Base-by-base conservation (phyloP, 2,329 filamentous ascomycete genomes). In the Verticillium nubilum region DNA sequence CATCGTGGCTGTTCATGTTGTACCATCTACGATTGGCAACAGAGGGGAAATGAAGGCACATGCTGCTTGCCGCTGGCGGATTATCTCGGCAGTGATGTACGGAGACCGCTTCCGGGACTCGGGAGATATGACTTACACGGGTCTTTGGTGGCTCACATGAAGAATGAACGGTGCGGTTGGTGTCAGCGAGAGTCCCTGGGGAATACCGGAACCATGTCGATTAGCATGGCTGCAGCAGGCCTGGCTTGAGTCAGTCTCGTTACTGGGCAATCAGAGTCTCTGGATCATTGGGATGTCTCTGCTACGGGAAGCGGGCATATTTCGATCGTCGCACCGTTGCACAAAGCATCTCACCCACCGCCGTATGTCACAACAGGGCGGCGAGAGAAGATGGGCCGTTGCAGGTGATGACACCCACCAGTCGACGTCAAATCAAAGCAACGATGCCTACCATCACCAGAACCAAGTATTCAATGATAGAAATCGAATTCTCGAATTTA, bases 341-440 rank as follows among this genome's bases (percentile, higher is more conserved):
- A 26, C 42, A 23, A 1, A 19, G 42, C 42, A 50, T 50, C 42
- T 26, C 42, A 19, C 12, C n/a, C 19, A 19, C 42, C 25, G 42
- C 25, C 19, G 4, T 25, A 19, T 50, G 42, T 23, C 9, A 50
- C 42, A 19, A 7, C 42, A 25, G 42, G 33, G 42, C 12, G 42
- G 13, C 4, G 42, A 50, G 42, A 10, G n/a, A 50, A 50, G 19
- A 25, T 13, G 42, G 42, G 42, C 9, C 13, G 42, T 12, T 50
- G 19, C 42, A 23, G 42, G 10, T 13, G 42, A 23, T 23, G 42
- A 19, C 42, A 50, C n/a, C n/a, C n/a, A n/a, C 55, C 56, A 12
- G 69, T 27, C 56, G 27, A 42, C 33, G n/a, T 53, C 59, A 31
- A 10, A 26, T n/a, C n/a, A n/a, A n/a, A n/a, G 17, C 33, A 25